phyloP scores from a whole-genome alignment of 2,329 filamentous ascomycete species.

The Colletotrichum neosansevieriae region DNA sequence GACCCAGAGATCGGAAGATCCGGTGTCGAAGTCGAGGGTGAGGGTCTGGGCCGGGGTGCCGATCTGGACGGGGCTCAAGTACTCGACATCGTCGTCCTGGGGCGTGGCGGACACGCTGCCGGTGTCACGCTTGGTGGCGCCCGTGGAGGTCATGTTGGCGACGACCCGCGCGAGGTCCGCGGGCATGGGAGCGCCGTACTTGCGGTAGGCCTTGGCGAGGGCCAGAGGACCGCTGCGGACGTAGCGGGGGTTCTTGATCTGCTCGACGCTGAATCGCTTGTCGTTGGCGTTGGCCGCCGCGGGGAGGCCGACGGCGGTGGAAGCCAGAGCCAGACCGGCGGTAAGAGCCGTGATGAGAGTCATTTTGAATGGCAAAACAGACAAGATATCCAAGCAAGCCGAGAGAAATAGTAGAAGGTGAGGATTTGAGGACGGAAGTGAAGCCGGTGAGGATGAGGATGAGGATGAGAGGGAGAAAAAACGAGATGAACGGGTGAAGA shows the following conservation, averaged over 20 bases:
- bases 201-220: slow-evolving; percentile 53
- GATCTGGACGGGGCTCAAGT: slow-evolving; percentile 55
- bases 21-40: slow-evolving; percentile 60
- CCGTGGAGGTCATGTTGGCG: slow-evolving; percentile 39
- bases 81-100: slow-evolving; percentile 50
- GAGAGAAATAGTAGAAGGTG: not conserved
- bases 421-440: not conserved
- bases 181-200: slow-evolving; percentile 51
- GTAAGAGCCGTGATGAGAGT: slow-evolving; percentile 33
- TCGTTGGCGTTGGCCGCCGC: slow-evolving; percentile 29
- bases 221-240: slow-evolving; percentile 48
- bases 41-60: slow-evolving; percentile 58
- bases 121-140: slow-evolving; percentile 44
- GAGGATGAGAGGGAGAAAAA: slow-evolving; percentile 13
- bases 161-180: slow-evolving; percentile 46
- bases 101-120: slow-evolving; percentile 48
- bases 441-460: slow-evolving; percentile 16
- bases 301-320: slow-evolving; percentile 42
- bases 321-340: slow-evolving; percentile 42
- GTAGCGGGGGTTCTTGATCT: slow-evolving; percentile 53
- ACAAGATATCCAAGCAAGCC: not conserved
- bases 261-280: slow-evolving; percentile 48
- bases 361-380: slow-evolving; percentile 16
- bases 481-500: slow-evolving; percentile 8
- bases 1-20: slow-evolving; percentile 57